Evolutionary conservation across 163 green algal genomes (phyloP).

Genomic region (Picocystis sp.): DNA sequence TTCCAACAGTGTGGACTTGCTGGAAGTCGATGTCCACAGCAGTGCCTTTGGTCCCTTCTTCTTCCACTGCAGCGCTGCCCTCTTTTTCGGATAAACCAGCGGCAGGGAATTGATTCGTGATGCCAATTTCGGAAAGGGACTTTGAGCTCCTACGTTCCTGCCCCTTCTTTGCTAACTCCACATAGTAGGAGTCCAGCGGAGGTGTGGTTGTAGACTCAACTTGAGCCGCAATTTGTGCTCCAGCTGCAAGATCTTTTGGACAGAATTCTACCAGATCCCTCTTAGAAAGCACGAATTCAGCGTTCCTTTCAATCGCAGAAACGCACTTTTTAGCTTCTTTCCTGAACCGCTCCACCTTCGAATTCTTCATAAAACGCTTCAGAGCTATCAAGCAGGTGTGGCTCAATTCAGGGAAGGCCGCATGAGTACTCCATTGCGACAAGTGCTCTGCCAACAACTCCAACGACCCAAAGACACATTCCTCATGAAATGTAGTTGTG

Average conservation of each 20-base stretch:
- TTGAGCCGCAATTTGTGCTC: too few species aligned
- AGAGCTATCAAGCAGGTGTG: slow-evolving; percentile 41
- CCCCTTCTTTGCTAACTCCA: too few species aligned
- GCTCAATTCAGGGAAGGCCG: slow-evolving; percentile 74
- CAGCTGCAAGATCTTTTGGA: slow-evolving; percentile 53
- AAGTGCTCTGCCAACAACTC: slow-evolving; percentile 63
- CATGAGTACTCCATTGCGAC: slow-evolving; percentile 44
- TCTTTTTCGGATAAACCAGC: too few species aligned
- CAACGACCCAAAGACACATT: slow-evolving; percentile 12
- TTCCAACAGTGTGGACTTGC: too few species aligned
- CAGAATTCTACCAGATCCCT: slow-evolving; percentile 55
- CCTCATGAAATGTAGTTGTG: slow-evolving; percentile 5
- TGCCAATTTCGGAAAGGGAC: too few species aligned
- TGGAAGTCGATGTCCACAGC: too few species aligned
- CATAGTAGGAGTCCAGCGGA: too few species aligned
- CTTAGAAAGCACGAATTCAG: slow-evolving; percentile 31
- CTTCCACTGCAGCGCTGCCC: too few species aligned
- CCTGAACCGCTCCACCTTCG: slow-evolving; percentile 27
- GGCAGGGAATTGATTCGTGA: too few species aligned
- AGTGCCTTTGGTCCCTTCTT: too few species aligned
- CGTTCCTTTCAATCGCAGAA: slow-evolving; percentile 46
- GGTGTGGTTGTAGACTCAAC: too few species aligned
- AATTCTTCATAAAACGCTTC: slow-evolving; percentile 50
- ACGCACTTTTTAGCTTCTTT: slow-evolving; percentile 10
- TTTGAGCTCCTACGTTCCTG: too few species aligned